Base-by-base conservation (phyloP, 495 filamentous ascomycete genomes). In the Elasticomyces elasticus region DNA sequence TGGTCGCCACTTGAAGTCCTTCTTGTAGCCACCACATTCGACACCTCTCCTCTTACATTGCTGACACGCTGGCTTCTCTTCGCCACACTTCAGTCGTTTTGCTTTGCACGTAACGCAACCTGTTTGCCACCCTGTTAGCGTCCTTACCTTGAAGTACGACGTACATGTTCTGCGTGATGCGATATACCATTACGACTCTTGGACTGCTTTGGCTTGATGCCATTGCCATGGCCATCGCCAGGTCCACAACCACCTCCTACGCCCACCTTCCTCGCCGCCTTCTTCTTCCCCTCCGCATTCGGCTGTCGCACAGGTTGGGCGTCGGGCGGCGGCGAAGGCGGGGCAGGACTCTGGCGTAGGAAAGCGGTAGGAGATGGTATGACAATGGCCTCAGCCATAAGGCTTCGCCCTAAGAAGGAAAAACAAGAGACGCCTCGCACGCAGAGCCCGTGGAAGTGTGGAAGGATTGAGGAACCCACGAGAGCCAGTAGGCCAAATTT, bases 31-130 rank as follows among this genome's bases (percentile, higher is more conserved):
- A 28, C 85, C 85, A 64, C 86, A 90, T 15, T 69, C 64, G 15
- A 89, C 84, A 51, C 77, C 81, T 24, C 86, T 77, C 50, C 80
- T 79, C 35, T 79, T 72, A 63, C 86, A 89, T 70, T 89, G 85
- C 35, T 81, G 74, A 62, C 86, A 90, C 30, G 73, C 76, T 5
- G 86, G 86, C 57, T 90, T 87, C 30, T 76, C 79, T 65, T 90
- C 86, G 63, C 87, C 86, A 69, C 86, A 90, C 66, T 90, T 90
- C 50, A 90, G 69, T 54, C 86, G 75, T 65, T 89, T 90, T 43
- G 81, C 76, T 68, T 89, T 90, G 72, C 86, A 90, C 44, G 85
- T 89, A 52, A 83, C 75, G 69, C 86, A 90, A 50, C 86, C 85
- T 89, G 41, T 50, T 11, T 28, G 25, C 43, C 19, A 41, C 17